Evolutionary conservation across 139 green algal genomes (phyloP).

Genomic region (Coelastrella sp.): DNA sequence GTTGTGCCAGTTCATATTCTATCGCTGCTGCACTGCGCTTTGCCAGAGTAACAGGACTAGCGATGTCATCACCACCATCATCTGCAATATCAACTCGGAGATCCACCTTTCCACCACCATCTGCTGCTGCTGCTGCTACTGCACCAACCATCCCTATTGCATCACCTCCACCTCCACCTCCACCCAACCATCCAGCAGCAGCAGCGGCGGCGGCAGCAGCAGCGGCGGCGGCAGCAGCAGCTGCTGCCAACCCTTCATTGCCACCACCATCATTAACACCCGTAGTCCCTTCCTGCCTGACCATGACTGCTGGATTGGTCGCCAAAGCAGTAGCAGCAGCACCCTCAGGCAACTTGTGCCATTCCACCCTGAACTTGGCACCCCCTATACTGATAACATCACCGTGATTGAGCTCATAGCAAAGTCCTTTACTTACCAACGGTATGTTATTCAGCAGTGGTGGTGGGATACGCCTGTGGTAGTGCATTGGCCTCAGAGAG

Average conservation of each 20-base stretch:
- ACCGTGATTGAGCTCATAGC: slow-evolving; percentile 11
- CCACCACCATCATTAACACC: not conserved
- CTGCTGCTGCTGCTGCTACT: not conserved
- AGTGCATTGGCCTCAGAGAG: slow-evolving; percentile 11
- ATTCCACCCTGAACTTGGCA: slow-evolving; percentile 33
- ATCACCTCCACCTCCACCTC: too few species aligned
- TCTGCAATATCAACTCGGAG: not conserved
- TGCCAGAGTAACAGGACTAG: not conserved
- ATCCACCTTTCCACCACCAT: too few species aligned
- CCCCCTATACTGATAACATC: slow-evolving; percentile 32
- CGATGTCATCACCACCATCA: not conserved
- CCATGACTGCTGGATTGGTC: not conserved
- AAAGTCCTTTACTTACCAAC: not conserved
- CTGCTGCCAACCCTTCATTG: not conserved
- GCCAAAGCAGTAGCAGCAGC: not conserved
- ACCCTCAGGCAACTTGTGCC: slow-evolving; percentile 14
- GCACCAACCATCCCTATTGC: not conserved
- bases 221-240: not conserved
- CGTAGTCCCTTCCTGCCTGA: not conserved
- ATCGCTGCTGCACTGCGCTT: slow-evolving; percentile 6
- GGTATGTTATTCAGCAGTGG: slow-evolving; percentile 25
- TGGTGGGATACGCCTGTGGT: not conserved
- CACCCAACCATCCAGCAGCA: too few species aligned
- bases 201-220: not conserved
- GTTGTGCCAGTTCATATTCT: not conserved